Evolutionary conservation across 2,329 filamentous ascomycete species (phyloP).

Genomic region (Xylariales sp.): DNA sequence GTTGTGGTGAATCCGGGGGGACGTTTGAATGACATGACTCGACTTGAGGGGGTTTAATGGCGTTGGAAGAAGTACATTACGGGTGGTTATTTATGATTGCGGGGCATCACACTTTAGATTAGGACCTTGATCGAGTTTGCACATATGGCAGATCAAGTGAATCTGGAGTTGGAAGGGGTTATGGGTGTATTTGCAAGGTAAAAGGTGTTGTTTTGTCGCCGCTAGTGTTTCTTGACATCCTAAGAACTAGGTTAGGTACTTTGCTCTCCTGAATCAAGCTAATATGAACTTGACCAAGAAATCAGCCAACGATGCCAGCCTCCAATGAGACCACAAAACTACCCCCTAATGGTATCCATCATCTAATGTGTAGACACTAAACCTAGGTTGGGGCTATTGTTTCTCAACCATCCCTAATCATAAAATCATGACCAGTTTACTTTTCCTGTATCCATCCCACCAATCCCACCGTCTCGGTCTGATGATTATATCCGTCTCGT

Average conservation of each 20-base stretch:
- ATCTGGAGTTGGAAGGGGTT: constrained; percentile 24
- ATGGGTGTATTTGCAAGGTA: constrained; percentile 21
- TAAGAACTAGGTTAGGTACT: constrained; percentile 2
- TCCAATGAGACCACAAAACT: no score
- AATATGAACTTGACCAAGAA: background rate
- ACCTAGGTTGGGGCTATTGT: no score
- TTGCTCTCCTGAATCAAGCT: background rate
- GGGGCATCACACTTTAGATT: constrained; percentile 19
- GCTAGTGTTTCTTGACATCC: constrained; percentile 1
- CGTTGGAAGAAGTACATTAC: constrained; percentile 25
- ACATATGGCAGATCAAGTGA: constrained; percentile 18
- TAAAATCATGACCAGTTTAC: no score
- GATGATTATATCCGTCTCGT: no score
- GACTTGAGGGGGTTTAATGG: constrained; percentile 10
- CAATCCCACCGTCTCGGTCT: no score
- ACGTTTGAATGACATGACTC: constrained; percentile 9
- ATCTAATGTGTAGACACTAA: no score
- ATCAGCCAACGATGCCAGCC: background rate
- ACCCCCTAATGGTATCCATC: no score
- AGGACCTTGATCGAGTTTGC: constrained; percentile 14
- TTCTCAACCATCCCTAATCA: no score
- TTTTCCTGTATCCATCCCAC: no score
- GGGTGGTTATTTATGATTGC: constrained; percentile 6
- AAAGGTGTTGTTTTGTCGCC: constrained; percentile 3
- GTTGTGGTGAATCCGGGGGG: background rate